Base-by-base conservation (phyloP, 1,139 yeast species). In the Saccharomyces hybrid region DNA sequence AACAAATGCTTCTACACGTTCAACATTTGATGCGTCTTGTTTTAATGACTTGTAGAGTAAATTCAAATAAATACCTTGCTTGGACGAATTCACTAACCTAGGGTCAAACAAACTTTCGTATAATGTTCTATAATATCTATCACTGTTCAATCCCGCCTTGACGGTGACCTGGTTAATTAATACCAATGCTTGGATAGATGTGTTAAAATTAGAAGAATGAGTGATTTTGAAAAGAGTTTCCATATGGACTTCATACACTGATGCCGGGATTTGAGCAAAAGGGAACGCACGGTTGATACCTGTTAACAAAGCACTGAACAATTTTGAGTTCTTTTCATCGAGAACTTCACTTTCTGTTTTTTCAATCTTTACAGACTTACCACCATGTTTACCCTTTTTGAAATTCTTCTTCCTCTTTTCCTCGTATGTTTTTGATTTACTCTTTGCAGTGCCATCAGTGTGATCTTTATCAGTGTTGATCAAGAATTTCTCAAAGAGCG, bases 281-380 rank as follows among this genome's bases (percentile, higher is more conserved):
- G 99, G 98, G 77, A 88, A 91, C 0, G 99, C 95, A 73, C 99
- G 86, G 71, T 95, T 95, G 58, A 93, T 81, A 61, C 99, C 99
- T 1, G 99, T 90, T 60, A 93, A 80, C 57, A 95, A 80, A 21
- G 96, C 97, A 38, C 96, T 85, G 63, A 91, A 89, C 64, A 93
- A 75, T 66, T 88, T 88, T 48, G 95, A 80, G 65, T 84, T 87
- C 66, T 85, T 88, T 66, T 93, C 98, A 68, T 89, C 96, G 49
- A 84, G 72, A 4, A 87, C 76, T 62, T 88, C 96, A 52, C 75
- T 78, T 57, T 83, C 85, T 14, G 89, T 77, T 70, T 88, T 88
- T 53, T 75, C 80, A 49, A 74, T 76, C 68, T 86, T 83, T 31
- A 85, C 83, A 5, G 91, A 85, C 62, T 80, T 81, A 50, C 97